phyloP scores from a whole-genome alignment of 352 stramenopile genomes.

The Phytopythium kandeliae region DNA sequence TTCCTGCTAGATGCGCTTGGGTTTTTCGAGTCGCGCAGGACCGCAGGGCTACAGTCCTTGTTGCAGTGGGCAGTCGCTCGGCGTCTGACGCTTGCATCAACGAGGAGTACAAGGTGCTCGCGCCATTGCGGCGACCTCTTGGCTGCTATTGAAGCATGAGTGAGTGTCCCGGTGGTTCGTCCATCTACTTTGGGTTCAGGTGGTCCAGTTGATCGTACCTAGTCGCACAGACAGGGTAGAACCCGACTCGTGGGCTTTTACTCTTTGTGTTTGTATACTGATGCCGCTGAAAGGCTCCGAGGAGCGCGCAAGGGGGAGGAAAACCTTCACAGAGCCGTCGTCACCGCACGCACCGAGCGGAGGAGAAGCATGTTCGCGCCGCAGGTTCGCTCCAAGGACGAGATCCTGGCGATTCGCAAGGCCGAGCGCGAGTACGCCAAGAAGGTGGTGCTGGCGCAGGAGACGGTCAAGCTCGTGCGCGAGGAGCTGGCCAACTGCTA shows the following conservation, averaged over 20 bases:
- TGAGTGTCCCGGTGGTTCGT: background rate
- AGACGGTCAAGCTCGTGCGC: slow-evolving; percentile 80
- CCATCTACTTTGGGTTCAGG: slow-evolving; percentile 2
- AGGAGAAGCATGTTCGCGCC: slow-evolving; percentile 44
- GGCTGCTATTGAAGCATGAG: no score
- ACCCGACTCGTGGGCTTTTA: background rate
- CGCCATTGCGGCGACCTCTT: no score
- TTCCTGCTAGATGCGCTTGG: no score
- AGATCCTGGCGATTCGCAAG: slow-evolving; percentile 72
- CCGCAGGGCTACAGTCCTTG: no score
- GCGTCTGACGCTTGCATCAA: no score
- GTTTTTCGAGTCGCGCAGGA: no score
- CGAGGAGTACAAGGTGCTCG: no score
- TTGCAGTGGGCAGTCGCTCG: no score
- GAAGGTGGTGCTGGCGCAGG: slow-evolving; percentile 63
- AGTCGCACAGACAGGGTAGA: background rate
- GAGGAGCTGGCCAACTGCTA: slow-evolving; percentile 85
- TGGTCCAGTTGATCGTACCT: slow-evolving; percentile 10
- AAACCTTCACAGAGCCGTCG: background rate
- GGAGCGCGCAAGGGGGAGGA: slow-evolving; percentile 1
- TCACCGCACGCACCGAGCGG: background rate
- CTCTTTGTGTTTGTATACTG: slow-evolving; percentile 12
- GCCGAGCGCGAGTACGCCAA: slow-evolving; percentile 78
- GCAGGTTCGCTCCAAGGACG: slow-evolving; percentile 76
- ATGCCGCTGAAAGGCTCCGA: slow-evolving; percentile 8